Percentiles rank a stretch among this genome's conserved stretches.
Evolutionary conservation across 352 stramenopile species (phyloP).

Genomic region (Phytophthora aleatoria): DNA sequence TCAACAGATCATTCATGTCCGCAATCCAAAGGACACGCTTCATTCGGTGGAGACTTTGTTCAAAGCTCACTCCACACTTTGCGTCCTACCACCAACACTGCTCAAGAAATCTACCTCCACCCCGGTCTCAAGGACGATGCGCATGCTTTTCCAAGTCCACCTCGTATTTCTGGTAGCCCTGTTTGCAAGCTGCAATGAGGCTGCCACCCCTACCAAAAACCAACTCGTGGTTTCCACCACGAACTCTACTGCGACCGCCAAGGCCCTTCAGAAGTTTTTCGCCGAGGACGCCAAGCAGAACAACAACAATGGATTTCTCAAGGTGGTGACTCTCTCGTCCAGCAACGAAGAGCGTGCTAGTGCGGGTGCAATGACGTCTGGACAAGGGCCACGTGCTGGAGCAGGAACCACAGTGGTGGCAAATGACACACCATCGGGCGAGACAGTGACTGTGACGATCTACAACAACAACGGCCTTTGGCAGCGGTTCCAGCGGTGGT

Average conservation of each 20-base stretch:
- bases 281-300: slow-evolving; percentile 20
- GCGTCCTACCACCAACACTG: slow-evolving; percentile 6
- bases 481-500: slow-evolving; percentile 27
- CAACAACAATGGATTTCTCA: slow-evolving; percentile 14
- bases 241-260: slow-evolving; percentile 15
- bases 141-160: slow-evolving; percentile 12
- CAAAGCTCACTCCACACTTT: slow-evolving; percentile 18
- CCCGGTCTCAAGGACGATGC: slow-evolving; percentile 7
- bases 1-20: slow-evolving; percentile 14
- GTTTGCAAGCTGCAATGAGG: slow-evolving; percentile 3
- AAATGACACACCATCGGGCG: background rate
- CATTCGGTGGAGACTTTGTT: background rate
- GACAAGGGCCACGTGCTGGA: slow-evolving; percentile 10
- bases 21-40: background rate
- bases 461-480: slow-evolving; percentile 35
- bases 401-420: slow-evolving; percentile 21
- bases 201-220: slow-evolving; percentile 10
- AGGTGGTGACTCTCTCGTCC: slow-evolving; percentile 5
- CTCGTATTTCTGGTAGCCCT: slow-evolving; percentile 7
- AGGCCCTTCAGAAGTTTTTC: slow-evolving; percentile 23
- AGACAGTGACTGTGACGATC: slow-evolving; percentile 25
- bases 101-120: background rate
- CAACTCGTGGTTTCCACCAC: slow-evolving; percentile 14
- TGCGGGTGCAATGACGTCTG: background rate
- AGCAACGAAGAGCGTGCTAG: slow-evolving; percentile 10